Conservation (phyloP, 2,329 filamentous ascomycete genomes). For the Verticillium albo-atrum region DNA sequence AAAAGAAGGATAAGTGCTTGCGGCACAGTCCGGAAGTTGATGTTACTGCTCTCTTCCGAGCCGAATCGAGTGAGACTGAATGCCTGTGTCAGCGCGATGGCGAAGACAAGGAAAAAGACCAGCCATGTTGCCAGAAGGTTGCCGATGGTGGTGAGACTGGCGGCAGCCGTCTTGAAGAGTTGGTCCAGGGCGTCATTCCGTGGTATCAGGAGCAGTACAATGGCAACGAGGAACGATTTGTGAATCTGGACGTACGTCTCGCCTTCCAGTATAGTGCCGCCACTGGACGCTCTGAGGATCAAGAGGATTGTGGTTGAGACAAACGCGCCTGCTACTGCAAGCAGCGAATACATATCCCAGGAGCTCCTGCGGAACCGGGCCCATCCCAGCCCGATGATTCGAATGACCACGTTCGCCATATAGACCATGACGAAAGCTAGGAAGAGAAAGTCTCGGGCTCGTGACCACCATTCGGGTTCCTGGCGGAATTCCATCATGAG, state of each 20-base stretch:
- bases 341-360: conserved; percentile 88
- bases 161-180: conserved; percentile 96
- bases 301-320: conserved; percentile 73
- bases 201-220: conserved; percentile 86
- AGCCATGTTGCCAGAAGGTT: conserved; percentile 97
- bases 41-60: conserved; percentile 63
- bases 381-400: conserved; percentile 88
- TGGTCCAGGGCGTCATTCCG: conserved; percentile 96
- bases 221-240: conserved; percentile 89
- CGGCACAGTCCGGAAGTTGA: conserved; percentile 91
- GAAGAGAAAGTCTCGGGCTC: conserved; percentile 70
- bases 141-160: conserved; percentile 82
- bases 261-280: conserved; percentile 38
- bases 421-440: conserved; percentile 79
- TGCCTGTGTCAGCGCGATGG: conserved; percentile 91
- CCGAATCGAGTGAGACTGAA: conserved; percentile 94
- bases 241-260: conserved; percentile 73
- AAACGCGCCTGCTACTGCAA: conserved; percentile 76
- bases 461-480: conserved; percentile 67
- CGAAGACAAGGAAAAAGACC: conserved; percentile 92
- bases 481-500: conserved; percentile 83
- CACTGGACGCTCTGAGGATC: conserved; percentile 36
- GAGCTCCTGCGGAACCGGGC: conserved; percentile 85
- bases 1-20: conserved; percentile 93
- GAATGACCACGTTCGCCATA: conserved; percentile 74